phyloP scores from a whole-genome alignment of 805 yeast genomes.

The Crinitomyces ghanaensis region DNA sequence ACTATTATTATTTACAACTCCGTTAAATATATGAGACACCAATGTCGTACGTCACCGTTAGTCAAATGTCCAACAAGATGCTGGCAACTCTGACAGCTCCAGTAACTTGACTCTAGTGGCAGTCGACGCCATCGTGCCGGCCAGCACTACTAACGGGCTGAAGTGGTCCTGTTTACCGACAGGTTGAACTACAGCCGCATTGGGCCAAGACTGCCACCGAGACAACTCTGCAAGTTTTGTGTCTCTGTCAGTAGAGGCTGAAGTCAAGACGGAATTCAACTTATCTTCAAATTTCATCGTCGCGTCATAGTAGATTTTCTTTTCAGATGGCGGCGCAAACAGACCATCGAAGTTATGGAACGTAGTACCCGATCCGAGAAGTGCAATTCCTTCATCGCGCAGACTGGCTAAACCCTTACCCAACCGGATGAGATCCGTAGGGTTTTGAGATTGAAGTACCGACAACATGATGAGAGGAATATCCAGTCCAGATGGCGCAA shows the following conservation, averaged over 20 bases:
- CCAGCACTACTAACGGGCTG: slow-evolving; percentile 1
- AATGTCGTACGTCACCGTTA: no score
- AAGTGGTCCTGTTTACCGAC: slow-evolving; percentile 1
- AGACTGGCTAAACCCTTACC: not conserved
- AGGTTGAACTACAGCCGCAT: not conserved
- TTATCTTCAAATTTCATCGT: not conserved
- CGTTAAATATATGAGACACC: no score
- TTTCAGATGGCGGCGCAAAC: not conserved
- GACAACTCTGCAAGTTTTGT: not conserved
- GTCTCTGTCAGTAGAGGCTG: not conserved
- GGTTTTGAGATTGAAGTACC: not conserved
- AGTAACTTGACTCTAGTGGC: not conserved
- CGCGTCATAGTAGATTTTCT: not conserved
- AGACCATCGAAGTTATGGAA: not conserved
- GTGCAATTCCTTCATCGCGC: not conserved
- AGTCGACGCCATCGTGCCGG: not conserved
- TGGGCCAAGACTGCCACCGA: not conserved
- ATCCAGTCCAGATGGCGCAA: not conserved
- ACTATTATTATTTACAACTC: no score
- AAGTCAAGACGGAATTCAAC: not conserved
- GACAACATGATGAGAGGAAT: not conserved
- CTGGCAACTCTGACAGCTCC: not conserved
- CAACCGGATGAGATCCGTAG: not conserved
- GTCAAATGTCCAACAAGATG: not conserved
- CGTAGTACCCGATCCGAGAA: not conserved